Evolutionary conservation across 352 stramenopile genomes (phyloP).

Genomic region (Aphanomyces stellatus): DNA sequence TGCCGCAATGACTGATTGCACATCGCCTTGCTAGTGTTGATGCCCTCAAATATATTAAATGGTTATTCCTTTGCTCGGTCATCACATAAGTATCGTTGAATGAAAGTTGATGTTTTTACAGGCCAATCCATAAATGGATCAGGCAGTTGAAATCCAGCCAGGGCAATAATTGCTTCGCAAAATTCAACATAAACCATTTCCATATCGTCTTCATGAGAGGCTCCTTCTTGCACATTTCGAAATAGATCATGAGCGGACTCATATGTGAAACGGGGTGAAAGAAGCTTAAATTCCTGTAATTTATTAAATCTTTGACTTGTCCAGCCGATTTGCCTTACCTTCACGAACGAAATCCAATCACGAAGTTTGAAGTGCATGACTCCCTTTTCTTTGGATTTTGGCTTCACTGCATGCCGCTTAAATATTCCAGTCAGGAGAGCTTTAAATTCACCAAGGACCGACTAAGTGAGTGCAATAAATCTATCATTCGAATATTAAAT

Average conservation of each 20-base stretch:
- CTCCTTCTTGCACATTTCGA: slow-evolving; percentile 50
- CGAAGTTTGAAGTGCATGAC: slow-evolving; percentile 21
- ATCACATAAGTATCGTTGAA: neutral
- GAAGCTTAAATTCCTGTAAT: slow-evolving; percentile 50
- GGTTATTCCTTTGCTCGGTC: neutral
- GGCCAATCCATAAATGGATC: slow-evolving; percentile 38
- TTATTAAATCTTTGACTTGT: too few species aligned
- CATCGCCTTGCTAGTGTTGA: too few species aligned
- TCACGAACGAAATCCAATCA: slow-evolving; percentile 60
- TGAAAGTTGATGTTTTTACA: neutral
- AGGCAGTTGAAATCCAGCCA: slow-evolving; percentile 47
- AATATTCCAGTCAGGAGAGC: slow-evolving; percentile 60
- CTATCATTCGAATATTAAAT: neutral
- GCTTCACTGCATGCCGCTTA: slow-evolving; percentile 60
- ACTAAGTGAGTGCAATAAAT: slow-evolving; percentile 14
- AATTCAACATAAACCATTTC: slow-evolving; percentile 73
- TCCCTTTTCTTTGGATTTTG: slow-evolving; percentile 28
- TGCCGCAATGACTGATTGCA: too few species aligned
- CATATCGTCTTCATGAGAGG: slow-evolving; percentile 33
- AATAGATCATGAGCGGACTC: slow-evolving; percentile 50
- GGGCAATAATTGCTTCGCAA: slow-evolving; percentile 49
- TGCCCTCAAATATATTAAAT: too few species aligned
- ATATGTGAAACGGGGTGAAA: slow-evolving; percentile 46
- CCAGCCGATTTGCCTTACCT: too few species aligned
- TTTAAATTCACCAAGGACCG: slow-evolving; percentile 40